Base-by-base conservation (phyloP, 2,329 filamentous ascomycete species). In the Ramichloridium luteum region DNA sequence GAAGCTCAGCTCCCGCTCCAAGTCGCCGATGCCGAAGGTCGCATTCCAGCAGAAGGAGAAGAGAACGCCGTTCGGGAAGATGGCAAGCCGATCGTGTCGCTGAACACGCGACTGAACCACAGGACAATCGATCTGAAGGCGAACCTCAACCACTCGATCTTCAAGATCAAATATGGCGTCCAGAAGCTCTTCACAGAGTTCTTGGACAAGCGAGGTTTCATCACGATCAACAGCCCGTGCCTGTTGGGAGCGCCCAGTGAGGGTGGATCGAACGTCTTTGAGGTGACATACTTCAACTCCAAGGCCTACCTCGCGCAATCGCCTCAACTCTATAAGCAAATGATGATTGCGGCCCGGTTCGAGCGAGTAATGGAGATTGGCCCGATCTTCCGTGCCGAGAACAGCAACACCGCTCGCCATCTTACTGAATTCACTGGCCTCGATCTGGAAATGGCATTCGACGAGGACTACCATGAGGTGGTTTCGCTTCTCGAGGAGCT, bases 191-290 rank as follows among this genome's bases (percentile, higher is more conserved):
- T 92, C 59, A 65, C 70, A 36, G 76, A 85, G 46, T 96, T 86
- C 57, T 76, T 94, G 45, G 68, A 77, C 38, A 67, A 71, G 43
- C 72, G 72, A 37, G 72, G 75, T 32, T 93, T 93, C 57, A 75
- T 78, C 42, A 74, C 82, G 56, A 85, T 94, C 50, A 83, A 93
- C 56, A 81, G 86, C 2, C 85, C 90, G 6, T 88, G 85, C 56
- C 67, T 98, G 26, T 82, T 93, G 34, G 86, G 80, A 30, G 80
- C 88, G 10, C 81, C 90, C 4, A 90, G 84, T 3, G 90, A 98
- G 62, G 88, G 90, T 49, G 90, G 90, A 43, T 77, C 77, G 45
- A 92, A 88, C 54, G 88, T 96, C 25, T 96, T 98, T 58, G 70
- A 78, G 47, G 67, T 96, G 46, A 77, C 78, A 26, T 96, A 96